Evolutionary conservation across 257 asterid species (phyloP).

Genomic region (Jacaranda mimosifolia): DNA sequence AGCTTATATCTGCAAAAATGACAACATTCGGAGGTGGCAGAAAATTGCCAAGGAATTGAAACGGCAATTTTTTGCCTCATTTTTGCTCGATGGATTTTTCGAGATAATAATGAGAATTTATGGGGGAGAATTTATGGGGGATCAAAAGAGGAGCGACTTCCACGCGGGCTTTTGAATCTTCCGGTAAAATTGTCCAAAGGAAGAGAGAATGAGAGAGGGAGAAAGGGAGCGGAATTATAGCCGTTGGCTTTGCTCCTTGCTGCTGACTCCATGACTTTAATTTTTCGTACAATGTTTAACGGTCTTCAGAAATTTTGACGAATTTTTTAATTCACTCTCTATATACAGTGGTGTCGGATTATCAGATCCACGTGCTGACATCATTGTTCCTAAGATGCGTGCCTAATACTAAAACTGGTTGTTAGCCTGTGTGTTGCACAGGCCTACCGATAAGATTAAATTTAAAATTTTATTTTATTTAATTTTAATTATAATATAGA

Average conservation of each 20-base stretch:
- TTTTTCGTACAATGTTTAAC: conserved; percentile 15
- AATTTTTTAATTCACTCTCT: neutral
- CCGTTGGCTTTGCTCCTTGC: conserved; percentile 58
- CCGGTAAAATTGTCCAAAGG: conserved; percentile 36
- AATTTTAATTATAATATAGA: no score
- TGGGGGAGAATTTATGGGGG: conserved; percentile 41
- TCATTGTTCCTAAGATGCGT: no score
- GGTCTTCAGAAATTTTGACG: conserved; percentile 4
- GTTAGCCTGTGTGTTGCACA: no score
- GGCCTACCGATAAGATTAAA: no score
- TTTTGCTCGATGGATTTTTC: conserved; percentile 31
- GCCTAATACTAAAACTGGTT: no score
- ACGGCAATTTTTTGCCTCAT: conserved; percentile 46
- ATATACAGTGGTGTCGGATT: no score
- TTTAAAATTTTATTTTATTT: no score
- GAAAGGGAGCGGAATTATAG: conserved; percentile 64
- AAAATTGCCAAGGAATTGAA: conserved; percentile 43
- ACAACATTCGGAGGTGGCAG: conserved; percentile 38
- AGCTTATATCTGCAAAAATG: conserved; percentile 37
- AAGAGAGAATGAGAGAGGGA: conserved; percentile 10
- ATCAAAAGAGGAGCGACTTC: conserved; percentile 43
- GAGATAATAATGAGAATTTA: conserved; percentile 9
- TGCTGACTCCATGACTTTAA: conserved; percentile 19
- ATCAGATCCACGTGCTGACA: no score
- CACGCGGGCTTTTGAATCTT: conserved; percentile 44